A percentile compares a stretch with the other conserved stretches of the same genome.
These are phyloP conservation scores for Beauveria bassiana DNA, from an alignment of 2,329 filamentous ascomycete species.

Conservation along the genomic window DNA sequence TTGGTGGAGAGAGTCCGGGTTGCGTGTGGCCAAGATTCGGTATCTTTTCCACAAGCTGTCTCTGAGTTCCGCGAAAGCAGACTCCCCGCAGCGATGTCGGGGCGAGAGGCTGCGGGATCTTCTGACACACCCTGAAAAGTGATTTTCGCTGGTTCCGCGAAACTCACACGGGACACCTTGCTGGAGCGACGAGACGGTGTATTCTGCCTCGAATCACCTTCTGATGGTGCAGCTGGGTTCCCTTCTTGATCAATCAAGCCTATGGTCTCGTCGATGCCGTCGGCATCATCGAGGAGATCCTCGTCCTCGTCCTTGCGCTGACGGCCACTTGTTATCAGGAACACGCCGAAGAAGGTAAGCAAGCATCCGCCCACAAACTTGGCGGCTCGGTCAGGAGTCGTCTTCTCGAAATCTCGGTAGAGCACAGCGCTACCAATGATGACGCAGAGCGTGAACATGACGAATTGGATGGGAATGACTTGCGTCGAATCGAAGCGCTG, in stretches of 20 bases:
- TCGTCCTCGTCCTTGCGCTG: constrained; percentile 49
- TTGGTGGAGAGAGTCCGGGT: constrained; percentile 31
- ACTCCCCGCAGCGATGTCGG: constrained; percentile 15
- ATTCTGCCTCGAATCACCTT: constrained; percentile 21
- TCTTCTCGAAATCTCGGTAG: constrained; percentile 90
- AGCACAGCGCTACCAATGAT: constrained; percentile 89
- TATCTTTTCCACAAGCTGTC: constrained; percentile 16
- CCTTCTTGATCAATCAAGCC: constrained; percentile 46
- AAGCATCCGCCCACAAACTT: constrained; percentile 90
- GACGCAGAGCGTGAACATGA: constrained; percentile 90
- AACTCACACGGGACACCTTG: constrained; percentile 37
- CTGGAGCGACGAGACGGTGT: constrained; percentile 41
- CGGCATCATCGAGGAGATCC: constrained; percentile 39
- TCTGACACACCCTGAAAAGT: constrained; percentile 27
- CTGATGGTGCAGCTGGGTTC: constrained; percentile 9
- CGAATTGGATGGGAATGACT: constrained; percentile 96
- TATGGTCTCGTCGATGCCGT: constrained; percentile 57
- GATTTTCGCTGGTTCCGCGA: constrained; percentile 29
- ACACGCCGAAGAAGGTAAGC: constrained; percentile 93
- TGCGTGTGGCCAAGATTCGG: constrained; percentile 27
- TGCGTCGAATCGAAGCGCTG: constrained; percentile 95
- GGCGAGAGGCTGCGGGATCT: constrained; percentile 27
- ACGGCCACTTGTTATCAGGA: constrained; percentile 85
- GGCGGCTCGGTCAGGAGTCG: constrained; percentile 60
- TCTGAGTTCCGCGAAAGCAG: neutral